Evolutionary conservation across 192 early-diverging fungal genomes (phyloP), one percentile per base, ranked within the genome.

Genomic region (Mortierella claussenii): DNA sequence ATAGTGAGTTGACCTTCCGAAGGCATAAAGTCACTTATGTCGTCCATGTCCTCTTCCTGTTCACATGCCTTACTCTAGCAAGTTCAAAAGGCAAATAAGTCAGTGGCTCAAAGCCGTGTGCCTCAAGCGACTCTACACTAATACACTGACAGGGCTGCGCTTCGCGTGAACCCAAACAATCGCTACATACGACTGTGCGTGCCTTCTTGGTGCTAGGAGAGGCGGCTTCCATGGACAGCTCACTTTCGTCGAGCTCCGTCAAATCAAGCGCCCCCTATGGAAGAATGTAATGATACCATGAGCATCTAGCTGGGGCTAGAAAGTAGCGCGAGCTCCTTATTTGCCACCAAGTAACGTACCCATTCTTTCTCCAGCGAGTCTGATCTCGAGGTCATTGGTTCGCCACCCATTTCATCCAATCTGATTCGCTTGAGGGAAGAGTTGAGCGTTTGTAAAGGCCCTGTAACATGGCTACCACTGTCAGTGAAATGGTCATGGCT

Each of bases 401-500:
- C 52, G 13, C 26, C 28, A 2, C n/a, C 24, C 1, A n/a, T 34
- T 24, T 75, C 70, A 26, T 65, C 31, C 15, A 76, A 65, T 44
- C 73, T 60, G 24, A 76, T 76, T 59, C 73, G 64, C 20, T 76
- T 76, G 37, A 76, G 53, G n/a, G 64, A 67, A 21, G 65, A 62
- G 53, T 76, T 76, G 36, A 76, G 58, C 3, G 73, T 62, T 7
- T 63, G 57, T 12, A 76, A n/a, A 11, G 71, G 71, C 20, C 54
- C 54, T 4, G 36, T 26, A 8, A 59, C 31, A 13, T 11, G 57
- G 18, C 34, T 28, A 28, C 27, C 20, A 30, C 46, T 44, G 37
- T 23, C 44, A 33, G 17, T 68, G n/a, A n/a, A n/a, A n/a, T n/a
- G n/a, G 55, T 28, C 46, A 26, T 17, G 11, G 42, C 6, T 58